phyloP scores from a whole-genome alignment of 257 asterid genomes.

The Solanum ossicruentum region DNA sequence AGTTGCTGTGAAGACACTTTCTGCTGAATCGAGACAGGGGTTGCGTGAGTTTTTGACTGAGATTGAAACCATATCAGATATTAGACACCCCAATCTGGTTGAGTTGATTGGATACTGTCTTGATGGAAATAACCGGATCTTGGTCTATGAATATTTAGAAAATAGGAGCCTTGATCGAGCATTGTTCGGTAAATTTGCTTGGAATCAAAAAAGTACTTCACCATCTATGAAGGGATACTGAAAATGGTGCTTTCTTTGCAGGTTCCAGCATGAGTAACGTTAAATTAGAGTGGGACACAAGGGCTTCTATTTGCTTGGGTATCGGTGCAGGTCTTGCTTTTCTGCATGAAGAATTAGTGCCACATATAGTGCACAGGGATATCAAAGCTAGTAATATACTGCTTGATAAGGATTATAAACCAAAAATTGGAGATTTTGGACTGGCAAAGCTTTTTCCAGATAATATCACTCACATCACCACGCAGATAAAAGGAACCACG shows the following conservation, averaged over 20 bases:
- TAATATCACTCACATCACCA: conserved; percentile 84
- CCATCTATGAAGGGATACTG: background rate
- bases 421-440: conserved; percentile 96
- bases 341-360: conserved; percentile 79
- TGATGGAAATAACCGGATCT: conserved; percentile 45
- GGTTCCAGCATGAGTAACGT: conserved; percentile 27
- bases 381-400: conserved; percentile 89
- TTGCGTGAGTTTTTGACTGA: conserved; percentile 72
- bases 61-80: conserved; percentile 66
- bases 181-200: conserved; percentile 42
- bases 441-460: conserved; percentile 92
- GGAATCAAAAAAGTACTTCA: background rate
- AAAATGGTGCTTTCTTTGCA: conserved; percentile 9
- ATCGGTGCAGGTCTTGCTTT: conserved; percentile 71
- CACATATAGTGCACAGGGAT: conserved; percentile 83
- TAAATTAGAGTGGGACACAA: conserved; percentile 51
- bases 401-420: conserved; percentile 49
- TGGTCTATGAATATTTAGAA: conserved; percentile 74
- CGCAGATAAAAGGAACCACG: conserved; percentile 86
- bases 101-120: conserved; percentile 79
- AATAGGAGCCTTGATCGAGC: conserved; percentile 76
- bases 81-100: conserved; percentile 81
- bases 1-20: conserved; percentile 74
- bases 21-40: conserved; percentile 79
- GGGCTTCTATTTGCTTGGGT: conserved; percentile 73